phyloP scores from a whole-genome alignment of 192 early-diverging fungal species.

The Chytriomyces sp. region DNA sequence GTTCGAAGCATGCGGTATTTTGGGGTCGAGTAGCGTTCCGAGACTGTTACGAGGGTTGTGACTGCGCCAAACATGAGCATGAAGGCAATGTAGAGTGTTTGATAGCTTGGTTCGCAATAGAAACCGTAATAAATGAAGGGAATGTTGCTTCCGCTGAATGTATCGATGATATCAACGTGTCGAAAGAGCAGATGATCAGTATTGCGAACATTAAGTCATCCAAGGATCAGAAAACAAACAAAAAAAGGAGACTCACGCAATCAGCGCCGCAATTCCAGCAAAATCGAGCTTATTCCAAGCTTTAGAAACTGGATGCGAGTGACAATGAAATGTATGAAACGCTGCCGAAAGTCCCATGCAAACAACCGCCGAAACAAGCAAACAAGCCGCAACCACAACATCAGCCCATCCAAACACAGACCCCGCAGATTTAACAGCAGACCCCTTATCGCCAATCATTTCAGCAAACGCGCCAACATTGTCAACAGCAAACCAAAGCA shows the following conservation, averaged over 20 bases:
- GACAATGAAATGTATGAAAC: conserved; percentile 77
- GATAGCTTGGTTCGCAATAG: conserved; percentile 62
- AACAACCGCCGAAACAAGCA: conserved; percentile 72
- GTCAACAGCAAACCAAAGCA: conserved; percentile 46
- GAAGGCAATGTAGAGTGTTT: conserved; percentile 60
- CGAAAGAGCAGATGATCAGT: background rate
- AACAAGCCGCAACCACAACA: conserved; percentile 70
- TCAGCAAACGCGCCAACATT: background rate
- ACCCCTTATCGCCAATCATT: background rate
- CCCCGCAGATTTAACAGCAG: conserved; percentile 46
- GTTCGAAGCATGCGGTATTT: conserved; percentile 82
- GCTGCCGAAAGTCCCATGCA: conserved; percentile 79
- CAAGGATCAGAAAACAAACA: conserved; percentile 8
- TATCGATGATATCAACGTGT: too few relatives aligned
- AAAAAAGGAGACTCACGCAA: conserved; percentile 63
- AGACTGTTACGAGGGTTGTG: conserved; percentile 65
- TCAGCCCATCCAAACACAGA: conserved; percentile 61
- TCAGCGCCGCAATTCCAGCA: conserved; percentile 84
- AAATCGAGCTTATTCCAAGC: conserved; percentile 92
- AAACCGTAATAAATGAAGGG: conserved; percentile 62
- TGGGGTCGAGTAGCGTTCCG: conserved; percentile 69
- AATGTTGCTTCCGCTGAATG: conserved; percentile 45
- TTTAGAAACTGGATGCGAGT: conserved; percentile 71
- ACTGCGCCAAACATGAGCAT: conserved; percentile 68
- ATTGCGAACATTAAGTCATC: conserved; percentile 13